Evolutionary conservation across 2,329 filamentous ascomycete species (phyloP).

Genomic region (Aschersonia sp.): DNA sequence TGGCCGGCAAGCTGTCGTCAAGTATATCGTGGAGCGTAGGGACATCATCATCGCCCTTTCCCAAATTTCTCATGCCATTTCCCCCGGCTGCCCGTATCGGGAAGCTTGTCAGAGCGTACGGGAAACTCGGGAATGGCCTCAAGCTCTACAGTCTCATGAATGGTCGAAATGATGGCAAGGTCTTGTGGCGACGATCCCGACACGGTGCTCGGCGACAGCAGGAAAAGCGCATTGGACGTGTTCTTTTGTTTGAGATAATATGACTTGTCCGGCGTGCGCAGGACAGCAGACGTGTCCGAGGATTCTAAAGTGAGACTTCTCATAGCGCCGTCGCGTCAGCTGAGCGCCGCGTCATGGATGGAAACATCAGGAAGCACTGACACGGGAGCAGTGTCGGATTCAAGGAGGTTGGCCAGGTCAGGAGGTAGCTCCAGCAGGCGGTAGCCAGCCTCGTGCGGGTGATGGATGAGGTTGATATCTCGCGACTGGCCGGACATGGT

Average conservation of each 20-base stretch:
- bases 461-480: slow-evolving; percentile 36
- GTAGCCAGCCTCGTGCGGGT: slow-evolving; percentile 34
- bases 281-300: slow-evolving; percentile 32
- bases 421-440: slow-evolving; percentile 48
- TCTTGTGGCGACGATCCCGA: slow-evolving; percentile 14
- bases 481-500: slow-evolving; percentile 30
- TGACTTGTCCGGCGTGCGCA: slow-evolving; percentile 34
- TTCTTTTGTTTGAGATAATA: slow-evolving; percentile 52
- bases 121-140: slow-evolving; percentile 24
- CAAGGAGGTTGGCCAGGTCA: slow-evolving; percentile 39
- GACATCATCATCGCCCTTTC: slow-evolving; percentile 18
- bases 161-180: slow-evolving; percentile 35
- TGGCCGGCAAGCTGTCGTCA: too few relatives aligned
- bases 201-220: slow-evolving; percentile 25
- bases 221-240: slow-evolving; percentile 50
- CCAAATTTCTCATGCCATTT: slow-evolving; percentile 49
- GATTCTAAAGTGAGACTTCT: slow-evolving; percentile 32
- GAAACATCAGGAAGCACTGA: slow-evolving; percentile 18
- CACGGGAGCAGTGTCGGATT: slow-evolving; percentile 37
- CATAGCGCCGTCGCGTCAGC: too few relatives aligned
- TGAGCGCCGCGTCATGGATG: neutral
- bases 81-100: slow-evolving; percentile 21
- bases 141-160: slow-evolving; percentile 49
- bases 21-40: too few relatives aligned
- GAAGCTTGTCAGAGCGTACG: slow-evolving; percentile 13